Percentiles rank a stretch among this genome's conserved stretches.
These are phyloP conservation scores for Petrea volubilis DNA, from an alignment of 257 asterid genomes.

Conservation along the genomic window DNA sequence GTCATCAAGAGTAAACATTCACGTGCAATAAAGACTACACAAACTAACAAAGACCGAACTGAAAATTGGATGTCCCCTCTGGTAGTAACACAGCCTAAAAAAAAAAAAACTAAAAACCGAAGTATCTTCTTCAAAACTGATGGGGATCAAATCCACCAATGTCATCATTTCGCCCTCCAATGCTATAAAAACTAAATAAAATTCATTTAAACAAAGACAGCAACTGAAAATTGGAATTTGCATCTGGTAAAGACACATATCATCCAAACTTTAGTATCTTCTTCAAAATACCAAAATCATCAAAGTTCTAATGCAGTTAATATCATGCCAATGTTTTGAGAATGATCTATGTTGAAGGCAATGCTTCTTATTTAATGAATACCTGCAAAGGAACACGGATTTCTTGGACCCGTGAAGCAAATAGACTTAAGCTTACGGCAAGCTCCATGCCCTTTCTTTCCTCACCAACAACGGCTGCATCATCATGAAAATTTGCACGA, in stretches of 20 bases:
- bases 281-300: neutral
- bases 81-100: conserved; percentile 3
- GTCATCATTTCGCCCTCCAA: neutral
- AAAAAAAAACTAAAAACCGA: conserved; percentile 2
- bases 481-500: conserved; percentile 96
- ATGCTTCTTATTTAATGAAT: conserved; percentile 20
- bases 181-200: conserved; percentile 1
- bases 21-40: neutral
- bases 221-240: conserved; percentile 11
- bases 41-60: conserved; percentile 13
- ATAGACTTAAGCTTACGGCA: conserved; percentile 96
- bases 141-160: neutral
- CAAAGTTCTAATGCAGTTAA: neutral
- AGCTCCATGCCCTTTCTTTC: conserved; percentile 99
- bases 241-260: conserved; percentile 3
- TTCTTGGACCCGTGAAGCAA: conserved; percentile 98
- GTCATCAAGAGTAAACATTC: conserved; percentile 1
- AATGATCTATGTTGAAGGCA: conserved; percentile 10
- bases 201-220: conserved; percentile 14
- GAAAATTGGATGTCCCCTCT: neutral
- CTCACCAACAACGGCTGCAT: conserved; percentile 98
- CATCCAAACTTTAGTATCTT: conserved; percentile 1
- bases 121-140: neutral
- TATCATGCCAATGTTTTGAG: conserved; percentile 4
- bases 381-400: conserved; percentile 98